Conservation (phyloP, 345 rosid genomes). For the Moringa oleifera region DNA sequence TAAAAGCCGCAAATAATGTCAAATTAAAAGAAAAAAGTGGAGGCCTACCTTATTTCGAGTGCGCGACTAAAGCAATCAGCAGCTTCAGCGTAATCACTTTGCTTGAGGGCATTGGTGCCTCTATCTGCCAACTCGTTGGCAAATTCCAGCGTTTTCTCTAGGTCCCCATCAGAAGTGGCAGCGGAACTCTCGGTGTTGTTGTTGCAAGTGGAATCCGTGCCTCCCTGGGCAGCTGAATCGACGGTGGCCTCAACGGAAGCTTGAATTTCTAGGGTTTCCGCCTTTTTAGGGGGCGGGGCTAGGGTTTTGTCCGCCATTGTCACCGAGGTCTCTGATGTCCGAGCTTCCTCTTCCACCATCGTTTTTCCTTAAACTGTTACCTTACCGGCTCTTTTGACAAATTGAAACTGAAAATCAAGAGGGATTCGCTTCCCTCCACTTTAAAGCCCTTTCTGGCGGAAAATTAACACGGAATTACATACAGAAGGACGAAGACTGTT, state of each 20-base stretch:
- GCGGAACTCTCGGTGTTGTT: slow-evolving; percentile 42
- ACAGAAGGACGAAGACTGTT: no score
- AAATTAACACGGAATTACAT: not conserved
- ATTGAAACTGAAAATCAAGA: not conserved
- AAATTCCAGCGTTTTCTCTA: slow-evolving; percentile 54
- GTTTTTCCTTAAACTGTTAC: not conserved
- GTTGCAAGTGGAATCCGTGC: slow-evolving; percentile 57
- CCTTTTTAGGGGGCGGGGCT: not conserved
- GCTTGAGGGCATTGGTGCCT: slow-evolving; percentile 56
- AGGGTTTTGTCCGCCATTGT: slow-evolving; percentile 19
- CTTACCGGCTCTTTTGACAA: no score
- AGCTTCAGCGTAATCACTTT: slow-evolving; percentile 63
- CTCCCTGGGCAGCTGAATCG: slow-evolving; percentile 40
- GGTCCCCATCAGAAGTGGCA: slow-evolving; percentile 31
- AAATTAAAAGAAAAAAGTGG: not conserved
- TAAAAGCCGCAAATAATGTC: not conserved
- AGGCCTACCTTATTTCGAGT: slow-evolving; percentile 72
- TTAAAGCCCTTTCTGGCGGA: slow-evolving; percentile 27
- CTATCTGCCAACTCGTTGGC: slow-evolving; percentile 59
- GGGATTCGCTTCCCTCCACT: not conserved
- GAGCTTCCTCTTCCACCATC: slow-evolving; percentile 43
- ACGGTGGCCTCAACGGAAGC: slow-evolving; percentile 43
- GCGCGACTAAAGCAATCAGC: slow-evolving; percentile 92
- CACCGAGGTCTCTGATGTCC: slow-evolving; percentile 21
- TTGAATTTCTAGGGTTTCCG: slow-evolving; percentile 28